These are phyloP conservation scores for Colletotrichum sp. DNA, from an alignment of 2,329 filamentous ascomycete genomes.

Conservation along the genomic window DNA sequence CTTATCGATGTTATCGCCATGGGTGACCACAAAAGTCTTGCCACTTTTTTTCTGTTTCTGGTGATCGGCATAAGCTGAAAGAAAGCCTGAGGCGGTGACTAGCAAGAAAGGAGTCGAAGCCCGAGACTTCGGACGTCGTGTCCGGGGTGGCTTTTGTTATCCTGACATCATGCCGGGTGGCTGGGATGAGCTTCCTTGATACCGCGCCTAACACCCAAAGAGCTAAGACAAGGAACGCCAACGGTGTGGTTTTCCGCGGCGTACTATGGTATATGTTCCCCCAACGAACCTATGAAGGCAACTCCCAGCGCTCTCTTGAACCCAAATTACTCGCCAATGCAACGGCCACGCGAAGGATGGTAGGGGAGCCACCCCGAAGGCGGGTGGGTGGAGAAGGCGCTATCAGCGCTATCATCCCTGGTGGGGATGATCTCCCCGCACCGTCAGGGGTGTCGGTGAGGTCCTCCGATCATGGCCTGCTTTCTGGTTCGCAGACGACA, in stretches of 20 bases:
- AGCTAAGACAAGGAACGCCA: neutral
- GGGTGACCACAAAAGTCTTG: neutral
- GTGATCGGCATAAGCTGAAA: neutral
- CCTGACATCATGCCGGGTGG: neutral
- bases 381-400: neutral
- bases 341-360: neutral
- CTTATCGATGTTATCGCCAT: neutral
- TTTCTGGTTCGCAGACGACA: neutral
- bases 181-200: neutral
- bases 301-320: neutral
- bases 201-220: neutral
- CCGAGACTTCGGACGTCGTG: neutral
- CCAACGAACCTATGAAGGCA: neutral
- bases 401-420: slow-evolving; percentile 5
- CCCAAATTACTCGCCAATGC: neutral
- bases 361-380: slow-evolving; percentile 15
- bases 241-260: neutral
- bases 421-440: slow-evolving; percentile 12
- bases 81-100: neutral
- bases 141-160: neutral
- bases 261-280: neutral
- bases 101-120: neutral
- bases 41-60: neutral
- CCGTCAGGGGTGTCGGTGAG: slow-evolving; percentile 19
- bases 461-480: slow-evolving; percentile 16